phyloP scores from a whole-genome alignment of 768 basidiomycete genomes.

The Cubamyces sp. region DNA sequence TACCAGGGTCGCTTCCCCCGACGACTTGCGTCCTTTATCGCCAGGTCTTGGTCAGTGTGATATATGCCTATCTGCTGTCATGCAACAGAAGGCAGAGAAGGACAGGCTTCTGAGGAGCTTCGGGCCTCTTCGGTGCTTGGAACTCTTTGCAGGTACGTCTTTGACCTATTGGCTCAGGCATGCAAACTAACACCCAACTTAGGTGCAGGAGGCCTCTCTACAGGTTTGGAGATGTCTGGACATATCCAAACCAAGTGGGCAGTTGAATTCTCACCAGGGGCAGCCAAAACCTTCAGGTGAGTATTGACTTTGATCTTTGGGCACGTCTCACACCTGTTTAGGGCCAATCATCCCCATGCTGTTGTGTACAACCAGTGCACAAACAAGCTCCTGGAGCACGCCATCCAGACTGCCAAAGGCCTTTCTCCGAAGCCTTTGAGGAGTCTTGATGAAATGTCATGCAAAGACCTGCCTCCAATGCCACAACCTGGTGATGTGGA shows the following conservation, averaged over 20 bases:
- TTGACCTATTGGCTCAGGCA: neutral
- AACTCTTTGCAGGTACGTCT: slow-evolving; percentile 66
- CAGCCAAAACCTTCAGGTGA: slow-evolving; percentile 67
- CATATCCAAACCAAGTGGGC: slow-evolving; percentile 71
- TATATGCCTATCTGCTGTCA: neutral
- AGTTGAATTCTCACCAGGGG: slow-evolving; percentile 64
- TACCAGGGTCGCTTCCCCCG: neutral
- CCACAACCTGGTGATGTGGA: slow-evolving; percentile 65
- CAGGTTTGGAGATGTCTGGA: slow-evolving; percentile 63
- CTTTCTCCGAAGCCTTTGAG: slow-evolving; percentile 43
- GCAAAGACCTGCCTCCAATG: slow-evolving; percentile 45
- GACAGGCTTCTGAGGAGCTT: slow-evolving; percentile 40
- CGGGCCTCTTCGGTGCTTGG: slow-evolving; percentile 58
- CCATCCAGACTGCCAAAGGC: slow-evolving; percentile 51
- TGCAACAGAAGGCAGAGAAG: slow-evolving; percentile 18
- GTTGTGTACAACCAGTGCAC: slow-evolving; percentile 69
- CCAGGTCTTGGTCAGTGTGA: neutral
- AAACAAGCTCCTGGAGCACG: slow-evolving; percentile 61
- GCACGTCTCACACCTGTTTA: slow-evolving; percentile 32
- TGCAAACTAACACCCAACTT: neutral
- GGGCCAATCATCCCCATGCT: slow-evolving; percentile 62
- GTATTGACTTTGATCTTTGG: slow-evolving; percentile 20
- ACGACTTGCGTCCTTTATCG: slow-evolving; percentile 18
- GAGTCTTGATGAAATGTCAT: slow-evolving; percentile 41
- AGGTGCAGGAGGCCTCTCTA: slow-evolving; percentile 79